A percentile compares a stretch with the other conserved stretches of the same genome.
Conservation (phyloP, 495 filamentous ascomycete species). For the Penicillium samsonianum region DNA sequence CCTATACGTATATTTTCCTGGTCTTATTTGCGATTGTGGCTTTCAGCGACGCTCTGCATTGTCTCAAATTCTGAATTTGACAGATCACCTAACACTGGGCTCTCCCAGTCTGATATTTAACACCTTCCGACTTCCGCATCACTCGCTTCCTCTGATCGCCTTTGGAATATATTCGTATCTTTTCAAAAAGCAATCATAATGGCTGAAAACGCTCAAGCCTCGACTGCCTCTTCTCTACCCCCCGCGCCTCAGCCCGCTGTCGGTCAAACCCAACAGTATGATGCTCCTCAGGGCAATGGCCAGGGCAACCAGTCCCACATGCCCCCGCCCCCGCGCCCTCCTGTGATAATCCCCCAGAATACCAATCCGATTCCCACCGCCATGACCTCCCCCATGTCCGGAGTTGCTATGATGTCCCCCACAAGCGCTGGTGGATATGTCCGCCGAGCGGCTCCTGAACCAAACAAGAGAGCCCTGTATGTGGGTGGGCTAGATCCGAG, state of each 20-base stretch:
- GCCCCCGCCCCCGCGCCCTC: constrained; percentile 88
- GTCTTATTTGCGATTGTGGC: constrained; percentile 18
- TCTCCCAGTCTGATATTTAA: constrained; percentile 16
- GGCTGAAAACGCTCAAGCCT: constrained; percentile 64
- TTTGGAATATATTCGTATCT: constrained; percentile 18
- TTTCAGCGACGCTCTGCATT: constrained; percentile 14
- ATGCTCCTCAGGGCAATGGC: constrained; percentile 64
- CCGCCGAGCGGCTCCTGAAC: constrained; percentile 92
- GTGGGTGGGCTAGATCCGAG: constrained; percentile 93
- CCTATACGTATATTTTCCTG: constrained; percentile 19
- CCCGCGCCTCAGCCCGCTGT: constrained; percentile 65
- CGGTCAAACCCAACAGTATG: constrained; percentile 69
- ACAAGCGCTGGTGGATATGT: constrained; percentile 77
- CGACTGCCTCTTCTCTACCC: constrained; percentile 57
- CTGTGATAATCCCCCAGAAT: constrained; percentile 91
- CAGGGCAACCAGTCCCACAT: constrained; percentile 71
- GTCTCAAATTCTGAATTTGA: constrained; percentile 14
- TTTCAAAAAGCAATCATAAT: constrained; percentile 47
- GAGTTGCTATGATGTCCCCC: constrained; percentile 72
- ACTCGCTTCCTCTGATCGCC: constrained; percentile 21
- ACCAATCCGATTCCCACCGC: constrained; percentile 94
- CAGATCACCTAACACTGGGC: constrained; percentile 10
- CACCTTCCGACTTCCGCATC: constrained; percentile 21
- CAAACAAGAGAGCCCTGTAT: constrained; percentile 97
- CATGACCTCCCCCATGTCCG: constrained; percentile 83